Conservation (phyloP, 352 stramenopile species). For the Phytophthora fragariae region DNA sequence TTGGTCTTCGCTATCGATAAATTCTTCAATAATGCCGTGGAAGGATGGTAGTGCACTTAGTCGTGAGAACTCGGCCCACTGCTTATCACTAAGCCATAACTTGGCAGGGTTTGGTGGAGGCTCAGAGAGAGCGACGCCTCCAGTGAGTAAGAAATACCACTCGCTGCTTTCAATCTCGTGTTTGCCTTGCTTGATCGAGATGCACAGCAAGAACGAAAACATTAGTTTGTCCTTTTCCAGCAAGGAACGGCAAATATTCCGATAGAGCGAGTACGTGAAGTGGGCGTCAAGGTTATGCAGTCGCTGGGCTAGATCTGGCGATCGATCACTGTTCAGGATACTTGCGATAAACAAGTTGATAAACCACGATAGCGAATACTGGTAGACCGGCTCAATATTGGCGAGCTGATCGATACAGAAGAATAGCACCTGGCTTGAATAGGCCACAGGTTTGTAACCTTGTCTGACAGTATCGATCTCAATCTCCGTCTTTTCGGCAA, state of each 20-base stretch:
- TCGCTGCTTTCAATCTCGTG: slow-evolving; percentile 83
- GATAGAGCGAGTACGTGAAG: slow-evolving; percentile 94
- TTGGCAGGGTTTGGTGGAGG: slow-evolving; percentile 92
- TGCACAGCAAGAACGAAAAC: slow-evolving; percentile 92
- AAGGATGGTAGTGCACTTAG: slow-evolving; percentile 85
- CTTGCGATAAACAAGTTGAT: slow-evolving; percentile 92
- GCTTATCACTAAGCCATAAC: slow-evolving; percentile 92
- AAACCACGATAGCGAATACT: slow-evolving; percentile 95
- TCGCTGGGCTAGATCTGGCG: slow-evolving; percentile 73
- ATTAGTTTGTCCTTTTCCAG: slow-evolving; percentile 95
- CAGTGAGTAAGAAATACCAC: slow-evolving; percentile 96
- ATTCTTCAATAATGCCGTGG: slow-evolving; percentile 81
- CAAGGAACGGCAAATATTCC: slow-evolving; percentile 93
- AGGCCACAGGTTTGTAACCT: slow-evolving; percentile 90
- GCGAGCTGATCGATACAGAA: slow-evolving; percentile 95
- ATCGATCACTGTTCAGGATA: slow-evolving; percentile 88
- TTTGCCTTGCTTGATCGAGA: slow-evolving; percentile 87
- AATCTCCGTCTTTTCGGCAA: slow-evolving; percentile 91
- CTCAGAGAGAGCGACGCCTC: slow-evolving; percentile 89
- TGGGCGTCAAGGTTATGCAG: slow-evolving; percentile 87
- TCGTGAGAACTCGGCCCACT: slow-evolving; percentile 94
- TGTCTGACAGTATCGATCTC: slow-evolving; percentile 92
- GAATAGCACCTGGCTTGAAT: slow-evolving; percentile 93
- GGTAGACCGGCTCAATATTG: slow-evolving; percentile 95
- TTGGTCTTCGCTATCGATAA: slow-evolving; percentile 71